phyloP scores from a whole-genome alignment of 345 rosid genomes.

The Eucalyptus marginata region DNA sequence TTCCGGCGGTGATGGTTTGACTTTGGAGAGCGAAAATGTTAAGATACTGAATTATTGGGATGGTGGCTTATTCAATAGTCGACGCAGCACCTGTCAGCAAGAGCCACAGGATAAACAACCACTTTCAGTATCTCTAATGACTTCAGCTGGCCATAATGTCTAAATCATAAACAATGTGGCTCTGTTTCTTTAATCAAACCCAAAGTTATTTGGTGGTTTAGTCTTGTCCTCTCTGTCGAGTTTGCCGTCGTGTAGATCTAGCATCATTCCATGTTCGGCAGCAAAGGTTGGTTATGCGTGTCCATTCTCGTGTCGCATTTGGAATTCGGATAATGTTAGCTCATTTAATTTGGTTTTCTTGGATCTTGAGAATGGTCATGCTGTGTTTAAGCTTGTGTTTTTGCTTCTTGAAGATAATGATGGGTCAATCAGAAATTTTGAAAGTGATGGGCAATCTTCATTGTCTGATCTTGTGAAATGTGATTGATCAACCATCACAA shows the following conservation, averaged over 20 bases:
- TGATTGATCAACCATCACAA: background rate
- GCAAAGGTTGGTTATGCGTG: background rate
- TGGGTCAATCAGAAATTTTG: background rate
- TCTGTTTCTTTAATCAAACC: background rate
- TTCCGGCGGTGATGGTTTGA: background rate
- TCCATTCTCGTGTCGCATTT: background rate
- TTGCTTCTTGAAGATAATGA: background rate
- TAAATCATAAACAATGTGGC: background rate
- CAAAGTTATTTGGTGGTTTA: background rate
- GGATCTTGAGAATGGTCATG: background rate
- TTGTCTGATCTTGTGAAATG: background rate
- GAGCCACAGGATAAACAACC: background rate
- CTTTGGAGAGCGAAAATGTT: background rate
- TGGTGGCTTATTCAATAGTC: background rate
- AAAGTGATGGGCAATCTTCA: background rate
- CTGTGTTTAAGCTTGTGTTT: background rate
- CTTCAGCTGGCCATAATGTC: background rate
- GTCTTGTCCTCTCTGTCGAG: background rate
- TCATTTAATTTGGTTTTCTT: background rate
- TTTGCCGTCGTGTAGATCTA: background rate
- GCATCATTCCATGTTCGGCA: background rate
- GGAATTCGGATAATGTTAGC: background rate
- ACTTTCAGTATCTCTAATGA: background rate
- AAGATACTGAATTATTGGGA: background rate
- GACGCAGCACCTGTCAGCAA: background rate